Percentiles rank a stretch among this genome's conserved stretches.
phyloP scores from a whole-genome alignment of 495 filamentous ascomycete genomes.

The Tetracladium setigerum region DNA sequence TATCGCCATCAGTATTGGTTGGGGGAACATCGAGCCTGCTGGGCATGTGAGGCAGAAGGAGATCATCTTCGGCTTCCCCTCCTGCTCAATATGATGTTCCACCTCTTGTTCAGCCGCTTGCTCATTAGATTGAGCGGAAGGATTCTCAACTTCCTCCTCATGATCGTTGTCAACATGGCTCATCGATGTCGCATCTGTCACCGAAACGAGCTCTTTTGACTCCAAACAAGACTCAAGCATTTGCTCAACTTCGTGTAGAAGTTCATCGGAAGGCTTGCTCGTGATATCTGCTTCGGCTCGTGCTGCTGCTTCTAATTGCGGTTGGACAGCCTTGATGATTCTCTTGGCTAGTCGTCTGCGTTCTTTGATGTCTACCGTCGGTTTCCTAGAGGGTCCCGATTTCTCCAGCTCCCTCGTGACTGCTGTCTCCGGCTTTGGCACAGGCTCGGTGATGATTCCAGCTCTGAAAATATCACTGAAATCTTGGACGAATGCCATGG shows the following conservation, averaged over 20 bases:
- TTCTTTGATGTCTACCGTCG: slow-evolving; percentile 37
- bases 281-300: slow-evolving; percentile 73
- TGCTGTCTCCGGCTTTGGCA: slow-evolving; percentile 17
- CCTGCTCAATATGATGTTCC: no score
- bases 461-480: slow-evolving; percentile 60
- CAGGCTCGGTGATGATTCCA: slow-evolving; percentile 46
- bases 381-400: slow-evolving; percentile 24
- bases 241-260: slow-evolving; percentile 63
- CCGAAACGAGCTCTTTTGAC: slow-evolving; percentile 13
- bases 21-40: neutral
- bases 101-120: neutral
- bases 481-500: slow-evolving; percentile 65
- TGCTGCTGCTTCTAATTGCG: slow-evolving; percentile 65
- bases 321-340: slow-evolving; percentile 74
- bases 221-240: slow-evolving; percentile 56
- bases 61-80: no score
- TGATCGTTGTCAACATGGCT: slow-evolving; percentile 10
- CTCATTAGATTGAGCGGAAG: neutral
- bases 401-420: slow-evolving; percentile 29
- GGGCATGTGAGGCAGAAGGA: no score
- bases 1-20: neutral
- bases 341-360: slow-evolving; percentile 68
- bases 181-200: slow-evolving; percentile 10
- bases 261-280: slow-evolving; percentile 58
- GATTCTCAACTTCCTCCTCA: slow-evolving; percentile 11